Percentiles rank a stretch among this genome's conserved stretches.
These are phyloP conservation scores for Rhizopogon sp. DNA, from an alignment of 768 basidiomycete genomes.

Conservation along the genomic window DNA sequence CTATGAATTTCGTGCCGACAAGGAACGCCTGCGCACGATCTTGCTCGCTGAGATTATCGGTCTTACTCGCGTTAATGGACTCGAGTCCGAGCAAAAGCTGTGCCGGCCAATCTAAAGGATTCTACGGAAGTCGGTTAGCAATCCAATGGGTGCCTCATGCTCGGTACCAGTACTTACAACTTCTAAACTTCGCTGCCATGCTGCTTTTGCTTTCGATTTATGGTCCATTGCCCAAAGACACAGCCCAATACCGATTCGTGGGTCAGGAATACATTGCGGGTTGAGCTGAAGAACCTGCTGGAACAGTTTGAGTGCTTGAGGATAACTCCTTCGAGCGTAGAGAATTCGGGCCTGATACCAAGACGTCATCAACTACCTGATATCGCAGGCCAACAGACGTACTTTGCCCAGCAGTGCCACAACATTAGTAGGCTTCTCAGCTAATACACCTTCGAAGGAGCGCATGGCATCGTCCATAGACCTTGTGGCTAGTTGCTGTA, in stretches of 20 bases:
- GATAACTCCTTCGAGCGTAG: conserved; percentile 72
- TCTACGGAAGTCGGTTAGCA: conserved; percentile 34
- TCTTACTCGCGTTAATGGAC: conserved; percentile 81
- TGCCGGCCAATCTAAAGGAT: conserved; percentile 75
- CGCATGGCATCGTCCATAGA: conserved; percentile 79
- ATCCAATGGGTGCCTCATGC: background rate
- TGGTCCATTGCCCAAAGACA: conserved; percentile 91
- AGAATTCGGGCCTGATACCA: conserved; percentile 69
- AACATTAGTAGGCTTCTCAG: conserved; percentile 77
- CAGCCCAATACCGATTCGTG: conserved; percentile 91
- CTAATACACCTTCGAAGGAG: conserved; percentile 77
- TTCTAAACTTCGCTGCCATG: conserved; percentile 88
- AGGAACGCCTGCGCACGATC: conserved; percentile 60
- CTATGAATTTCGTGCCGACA: conserved; percentile 63
- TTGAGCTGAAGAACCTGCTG: conserved; percentile 78
- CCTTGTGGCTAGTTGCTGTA: conserved; percentile 75
- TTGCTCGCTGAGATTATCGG: conserved; percentile 53
- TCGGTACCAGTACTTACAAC: conserved; percentile 49
- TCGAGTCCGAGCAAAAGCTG: conserved; percentile 82
- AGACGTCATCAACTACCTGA: background rate
- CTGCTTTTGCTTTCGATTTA: conserved; percentile 73
- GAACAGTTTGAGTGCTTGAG: conserved; percentile 78
- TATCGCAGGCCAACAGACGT: conserved; percentile 2
- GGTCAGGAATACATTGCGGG: conserved; percentile 83
- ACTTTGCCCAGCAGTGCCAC: conserved; percentile 88